Evolutionary conservation across 2,329 filamentous ascomycete genomes (phyloP).

Genomic region (Verruconis gallopava): DNA sequence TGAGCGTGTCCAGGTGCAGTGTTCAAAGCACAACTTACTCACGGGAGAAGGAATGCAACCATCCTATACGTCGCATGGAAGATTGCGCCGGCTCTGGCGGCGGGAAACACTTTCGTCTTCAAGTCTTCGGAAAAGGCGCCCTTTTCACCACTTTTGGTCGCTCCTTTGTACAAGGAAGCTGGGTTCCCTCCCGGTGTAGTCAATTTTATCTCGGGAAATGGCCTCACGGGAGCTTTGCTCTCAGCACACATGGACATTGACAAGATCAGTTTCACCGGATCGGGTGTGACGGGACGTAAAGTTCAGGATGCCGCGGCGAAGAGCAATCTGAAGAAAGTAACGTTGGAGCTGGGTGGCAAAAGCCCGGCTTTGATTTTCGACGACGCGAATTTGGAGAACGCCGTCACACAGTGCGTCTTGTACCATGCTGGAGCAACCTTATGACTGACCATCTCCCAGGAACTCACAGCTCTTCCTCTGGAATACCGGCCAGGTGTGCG

Average conservation of each 20-base stretch:
- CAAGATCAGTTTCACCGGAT: slow-evolving; percentile 31
- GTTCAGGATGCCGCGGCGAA: slow-evolving; percentile 28
- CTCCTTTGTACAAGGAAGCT: slow-evolving; percentile 21
- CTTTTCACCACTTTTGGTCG: slow-evolving; percentile 15
- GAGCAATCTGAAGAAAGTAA: slow-evolving; percentile 33
- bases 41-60: background rate
- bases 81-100: slow-evolving; percentile 19
- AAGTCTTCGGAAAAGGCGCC: slow-evolving; percentile 21
- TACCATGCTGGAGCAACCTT: too few species aligned
- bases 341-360: slow-evolving; percentile 35
- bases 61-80: slow-evolving; percentile 13
- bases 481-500: slow-evolving; percentile 9
- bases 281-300: slow-evolving; percentile 23
- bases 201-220: slow-evolving; percentile 22
- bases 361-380: slow-evolving; percentile 33
- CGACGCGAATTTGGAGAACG: slow-evolving; percentile 35
- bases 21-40: background rate
- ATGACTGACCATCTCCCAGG: too few species aligned
- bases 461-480: slow-evolving; percentile 6
- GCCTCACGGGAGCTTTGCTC: slow-evolving; percentile 20
- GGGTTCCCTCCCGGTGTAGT: slow-evolving; percentile 29
- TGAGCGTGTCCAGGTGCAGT: background rate
- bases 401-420: slow-evolving; percentile 21
- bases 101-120: slow-evolving; percentile 19
- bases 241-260: slow-evolving; percentile 28